A percentile compares a stretch with the other conserved stretches of the same genome.
These are phyloP conservation scores for Urostyla sp. DNA, from an alignment of 73 alveolate species.

Conservation along the genomic window DNA sequence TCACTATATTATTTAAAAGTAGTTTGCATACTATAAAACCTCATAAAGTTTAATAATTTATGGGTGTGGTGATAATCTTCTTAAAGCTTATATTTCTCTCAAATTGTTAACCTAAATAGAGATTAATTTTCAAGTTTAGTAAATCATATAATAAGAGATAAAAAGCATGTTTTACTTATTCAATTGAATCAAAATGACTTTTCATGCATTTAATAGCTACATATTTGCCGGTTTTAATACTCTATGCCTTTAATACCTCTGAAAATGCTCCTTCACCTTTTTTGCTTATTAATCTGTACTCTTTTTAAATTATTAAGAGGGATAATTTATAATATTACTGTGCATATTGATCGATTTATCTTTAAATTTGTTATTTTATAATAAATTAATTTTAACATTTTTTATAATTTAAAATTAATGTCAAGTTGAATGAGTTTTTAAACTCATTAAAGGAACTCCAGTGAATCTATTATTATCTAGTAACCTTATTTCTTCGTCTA, in stretches of 20 bases:
- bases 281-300: conserved; percentile 70
- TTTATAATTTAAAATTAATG: neutral
- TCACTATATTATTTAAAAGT: conserved; percentile 69
- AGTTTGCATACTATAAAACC: conserved; percentile 77
- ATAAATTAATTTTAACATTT: conserved; percentile 1
- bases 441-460: conserved; percentile 4
- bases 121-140: neutral
- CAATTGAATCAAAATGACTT: conserved; percentile 87
- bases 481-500: conserved; percentile 16
- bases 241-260: conserved; percentile 79
- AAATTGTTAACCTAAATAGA: conserved; percentile 71
- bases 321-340: neutral
- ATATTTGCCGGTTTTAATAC: conserved; percentile 65
- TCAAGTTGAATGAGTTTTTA: conserved; percentile 27
- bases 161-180: conserved; percentile 29
- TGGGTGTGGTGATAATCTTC: conserved; percentile 88
- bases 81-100: conserved; percentile 81
- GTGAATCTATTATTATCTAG: conserved; percentile 39
- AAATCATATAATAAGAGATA: too few species aligned
- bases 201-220: conserved; percentile 93
- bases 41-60: conserved; percentile 95
- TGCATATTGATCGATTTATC: conserved; percentile 1
- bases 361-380: neutral
- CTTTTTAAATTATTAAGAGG: neutral
- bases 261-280: conserved; percentile 90